Conservation (phyloP, 495 filamentous ascomycete genomes). For the Penicillium paradoxum region DNA sequence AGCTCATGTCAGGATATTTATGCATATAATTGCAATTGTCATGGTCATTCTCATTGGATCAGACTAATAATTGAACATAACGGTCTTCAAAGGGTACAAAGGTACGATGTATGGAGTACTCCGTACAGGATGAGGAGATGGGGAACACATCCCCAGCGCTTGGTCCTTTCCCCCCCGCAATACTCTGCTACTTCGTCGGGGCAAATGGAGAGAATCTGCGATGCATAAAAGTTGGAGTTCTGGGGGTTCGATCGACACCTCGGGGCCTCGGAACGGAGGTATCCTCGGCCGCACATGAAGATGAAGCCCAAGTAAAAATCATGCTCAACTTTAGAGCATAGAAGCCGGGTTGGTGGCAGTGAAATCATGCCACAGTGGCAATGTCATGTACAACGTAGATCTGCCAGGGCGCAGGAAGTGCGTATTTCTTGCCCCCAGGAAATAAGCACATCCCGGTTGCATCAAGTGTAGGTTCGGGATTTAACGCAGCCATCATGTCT, state of each 20-base stretch:
- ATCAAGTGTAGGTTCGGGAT: conserved; percentile 3
- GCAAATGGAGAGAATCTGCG: background rate
- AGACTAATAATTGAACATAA: background rate
- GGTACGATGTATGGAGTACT: background rate
- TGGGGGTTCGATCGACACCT: background rate
- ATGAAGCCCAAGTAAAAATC: background rate
- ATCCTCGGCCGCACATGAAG: conserved; percentile 7
- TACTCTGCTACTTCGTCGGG: background rate
- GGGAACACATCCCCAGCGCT: background rate
- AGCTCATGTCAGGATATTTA: background rate
- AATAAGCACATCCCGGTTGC: background rate
- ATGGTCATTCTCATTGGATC: background rate
- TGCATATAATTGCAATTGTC: background rate
- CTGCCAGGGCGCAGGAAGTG: background rate
- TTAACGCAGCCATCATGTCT: conserved; percentile 23
- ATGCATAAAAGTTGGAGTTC: background rate
- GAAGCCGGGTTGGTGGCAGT: background rate
- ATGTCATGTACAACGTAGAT: background rate
- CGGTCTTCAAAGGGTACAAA: background rate
- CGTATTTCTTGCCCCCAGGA: background rate
- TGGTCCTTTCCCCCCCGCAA: conserved; percentile 2
- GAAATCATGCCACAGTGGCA: background rate
- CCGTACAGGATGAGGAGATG: background rate
- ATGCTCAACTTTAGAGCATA: background rate
- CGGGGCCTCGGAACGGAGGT: background rate